Base-by-base conservation (phyloP, 2,329 filamentous ascomycete species). In the Cytospora paraplurivora region DNA sequence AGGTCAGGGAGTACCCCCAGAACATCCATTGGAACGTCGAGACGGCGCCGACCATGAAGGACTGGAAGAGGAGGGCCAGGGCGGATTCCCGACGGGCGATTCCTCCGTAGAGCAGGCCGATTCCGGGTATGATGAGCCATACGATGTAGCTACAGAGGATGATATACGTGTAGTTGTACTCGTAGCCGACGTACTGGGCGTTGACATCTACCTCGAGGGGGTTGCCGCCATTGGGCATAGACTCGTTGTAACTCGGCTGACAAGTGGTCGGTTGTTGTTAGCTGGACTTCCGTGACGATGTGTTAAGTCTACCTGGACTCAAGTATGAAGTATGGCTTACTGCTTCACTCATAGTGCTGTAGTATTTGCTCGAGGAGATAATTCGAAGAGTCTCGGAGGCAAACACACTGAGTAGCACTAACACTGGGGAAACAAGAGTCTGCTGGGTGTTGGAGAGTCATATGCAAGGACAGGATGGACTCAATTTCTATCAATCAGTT, bases 51-150 rank as follows among this genome's bases (percentile, higher is more conserved):
- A 88, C 81, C 73, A 87, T 81, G 38, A 88, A 76, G 8, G 81
- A 83, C 71, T 88, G 86, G 73, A 88, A 89, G 2, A 89, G 77
- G 56, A 89, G 76, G 4, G 85, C 76, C 34, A 89, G 76, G 7
- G 85, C 82, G 15, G 84, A 87, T 75, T 88, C 89, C 67, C 85
- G 78, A 38, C 85, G 80, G 6, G 85, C 81, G 34, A 89, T 79
- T 60, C 87, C 87, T 62, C 85, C 83, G 73, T 89, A 89, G 1
- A 89, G 76, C 8, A 89, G 78, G 55, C 86, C 86, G 68, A 89
- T 86, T 21, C 86, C 87, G 0, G 87, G 87, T 62, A 88, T 86
- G 71, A 89, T 89, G 57, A 88, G 74, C 81, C 84, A 89, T 60
- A 88, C 86, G 60, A 89, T 78, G 72, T 83, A 86, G 15, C 76